Evolutionary conservation across 1,284 basidiomycete species (phyloP).

Genomic region (Ganoderma multipileum): DNA sequence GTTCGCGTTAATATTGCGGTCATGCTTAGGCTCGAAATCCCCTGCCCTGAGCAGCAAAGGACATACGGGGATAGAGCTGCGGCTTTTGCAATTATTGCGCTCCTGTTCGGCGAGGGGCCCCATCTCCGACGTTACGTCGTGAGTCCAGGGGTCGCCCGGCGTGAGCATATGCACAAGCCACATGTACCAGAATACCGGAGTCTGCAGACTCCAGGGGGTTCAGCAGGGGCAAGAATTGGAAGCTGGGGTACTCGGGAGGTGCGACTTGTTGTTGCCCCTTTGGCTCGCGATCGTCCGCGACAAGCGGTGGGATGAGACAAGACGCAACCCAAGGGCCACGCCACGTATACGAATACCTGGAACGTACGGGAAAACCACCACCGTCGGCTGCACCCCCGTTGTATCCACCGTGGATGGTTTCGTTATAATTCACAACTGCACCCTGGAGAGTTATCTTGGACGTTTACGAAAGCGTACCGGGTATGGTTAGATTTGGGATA

Average conservation of each 20-base stretch:
- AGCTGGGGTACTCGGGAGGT: background rate
- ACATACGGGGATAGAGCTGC: background rate
- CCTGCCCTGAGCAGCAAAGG: background rate
- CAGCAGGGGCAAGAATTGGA: slow-evolving; percentile 4
- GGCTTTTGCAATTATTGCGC: background rate
- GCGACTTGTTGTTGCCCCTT: too few species aligned
- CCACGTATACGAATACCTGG: background rate
- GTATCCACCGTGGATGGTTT: background rate
- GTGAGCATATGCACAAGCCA: background rate
- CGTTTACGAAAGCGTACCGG: background rate
- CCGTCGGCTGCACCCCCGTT: background rate
- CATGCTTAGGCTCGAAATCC: background rate
- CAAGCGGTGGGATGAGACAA: background rate
- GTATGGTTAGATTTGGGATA: background rate
- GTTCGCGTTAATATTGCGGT: background rate
- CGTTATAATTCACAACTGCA: background rate
- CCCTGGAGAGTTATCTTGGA: background rate
- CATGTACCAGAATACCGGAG: background rate
- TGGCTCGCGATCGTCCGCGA: background rate
- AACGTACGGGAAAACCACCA: background rate
- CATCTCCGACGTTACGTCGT: background rate
- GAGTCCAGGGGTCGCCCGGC: background rate
- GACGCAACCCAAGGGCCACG: background rate
- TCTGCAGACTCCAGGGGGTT: too few species aligned
- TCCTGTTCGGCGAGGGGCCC: background rate